These are phyloP conservation scores for Pulicaria dysenterica DNA, from an alignment of 129 eudicot genomes.

Conservation along the genomic window DNA sequence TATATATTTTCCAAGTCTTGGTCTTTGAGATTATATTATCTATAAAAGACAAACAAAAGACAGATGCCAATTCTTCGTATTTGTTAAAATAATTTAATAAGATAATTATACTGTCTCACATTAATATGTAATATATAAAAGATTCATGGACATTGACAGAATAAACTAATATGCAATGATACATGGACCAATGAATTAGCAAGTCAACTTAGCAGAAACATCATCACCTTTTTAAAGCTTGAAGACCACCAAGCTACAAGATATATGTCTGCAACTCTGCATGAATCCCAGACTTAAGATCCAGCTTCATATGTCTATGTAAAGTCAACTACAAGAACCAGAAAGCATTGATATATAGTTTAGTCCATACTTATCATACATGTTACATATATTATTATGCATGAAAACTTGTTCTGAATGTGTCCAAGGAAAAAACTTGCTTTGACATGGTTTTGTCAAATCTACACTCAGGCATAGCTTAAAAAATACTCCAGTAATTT, in stretches of 20 bases:
- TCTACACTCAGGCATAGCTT: too few species aligned
- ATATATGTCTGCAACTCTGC: constrained; percentile 1
- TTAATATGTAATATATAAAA: too few species aligned
- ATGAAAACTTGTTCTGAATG: background rate
- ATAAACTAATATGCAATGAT: too few species aligned
- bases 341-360: background rate
- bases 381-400: background rate
- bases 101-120: too few species aligned
- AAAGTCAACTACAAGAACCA: background rate
- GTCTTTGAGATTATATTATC: background rate
- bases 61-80: background rate
- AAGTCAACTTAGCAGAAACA: too few species aligned
- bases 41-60: background rate
- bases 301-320: background rate
- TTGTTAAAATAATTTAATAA: background rate
- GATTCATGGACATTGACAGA: too few species aligned
- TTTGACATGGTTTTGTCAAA: background rate
- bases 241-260: too few species aligned
- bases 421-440: background rate
- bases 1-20: background rate
- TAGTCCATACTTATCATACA: background rate
- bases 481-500: too few species aligned
- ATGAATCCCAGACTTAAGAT: background rate
- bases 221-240: too few species aligned
- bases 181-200: too few species aligned